Evolutionary conservation across 1,284 basidiomycete species (phyloP).

Genomic region (Moniliophthora roreri): DNA sequence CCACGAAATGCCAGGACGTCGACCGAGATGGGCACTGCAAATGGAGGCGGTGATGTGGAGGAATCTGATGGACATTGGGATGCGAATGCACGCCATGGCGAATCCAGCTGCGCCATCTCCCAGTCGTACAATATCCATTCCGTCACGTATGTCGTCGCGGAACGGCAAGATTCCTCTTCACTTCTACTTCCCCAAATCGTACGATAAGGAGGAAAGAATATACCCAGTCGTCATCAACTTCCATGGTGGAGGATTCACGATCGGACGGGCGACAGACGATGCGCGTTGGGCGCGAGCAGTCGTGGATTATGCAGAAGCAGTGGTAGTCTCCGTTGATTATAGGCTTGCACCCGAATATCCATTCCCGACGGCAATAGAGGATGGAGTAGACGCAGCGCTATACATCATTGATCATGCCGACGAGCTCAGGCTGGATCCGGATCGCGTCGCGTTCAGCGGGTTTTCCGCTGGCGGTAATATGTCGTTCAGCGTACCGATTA

Average conservation of each 20-base stretch:
- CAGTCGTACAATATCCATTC: constrained; percentile 7
- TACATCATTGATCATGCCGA: constrained; percentile 13
- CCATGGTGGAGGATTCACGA: constrained; percentile 18
- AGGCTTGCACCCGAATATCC: constrained; percentile 72
- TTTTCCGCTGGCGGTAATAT: constrained; percentile 18
- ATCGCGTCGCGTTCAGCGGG: constrained; percentile 41
- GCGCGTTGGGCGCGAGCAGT: constrained; percentile 16
- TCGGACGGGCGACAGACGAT: constrained; percentile 16
- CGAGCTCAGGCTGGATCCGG: constrained; percentile 38
- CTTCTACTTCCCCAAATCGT: constrained; percentile 14
- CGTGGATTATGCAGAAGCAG: constrained; percentile 24
- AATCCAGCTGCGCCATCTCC: constrained; percentile 12
- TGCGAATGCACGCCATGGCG: constrained; percentile 13
- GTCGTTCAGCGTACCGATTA: constrained; percentile 15
- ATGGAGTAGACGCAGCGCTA: constrained; percentile 61
- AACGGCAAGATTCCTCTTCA: constrained; percentile 11
- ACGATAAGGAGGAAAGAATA: constrained; percentile 4
- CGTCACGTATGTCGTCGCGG: constrained; percentile 5
- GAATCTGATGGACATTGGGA: constrained; percentile 17
- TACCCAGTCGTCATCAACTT: constrained; percentile 16
- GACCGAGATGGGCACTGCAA: constrained; percentile 12
- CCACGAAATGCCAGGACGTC: not conserved
- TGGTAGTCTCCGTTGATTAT: constrained; percentile 70
- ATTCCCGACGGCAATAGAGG: constrained; percentile 75
- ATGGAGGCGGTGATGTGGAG: constrained; percentile 15